Conservation (phyloP, 768 basidiomycete genomes). For the Cystoderma amianthinum region DNA sequence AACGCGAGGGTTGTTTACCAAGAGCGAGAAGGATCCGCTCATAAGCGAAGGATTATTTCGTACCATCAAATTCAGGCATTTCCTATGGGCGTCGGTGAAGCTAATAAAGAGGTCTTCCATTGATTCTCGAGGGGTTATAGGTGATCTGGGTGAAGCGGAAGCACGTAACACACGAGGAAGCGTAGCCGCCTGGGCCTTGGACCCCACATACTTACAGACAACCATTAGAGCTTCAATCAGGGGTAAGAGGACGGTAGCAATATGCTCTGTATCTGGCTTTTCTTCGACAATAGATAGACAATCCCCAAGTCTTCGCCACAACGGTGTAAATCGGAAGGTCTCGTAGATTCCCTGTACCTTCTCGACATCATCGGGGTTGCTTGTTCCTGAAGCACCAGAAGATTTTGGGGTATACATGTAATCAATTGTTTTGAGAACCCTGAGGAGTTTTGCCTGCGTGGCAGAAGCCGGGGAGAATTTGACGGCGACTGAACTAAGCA, state of each 20-base stretch:
- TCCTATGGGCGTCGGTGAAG: slow-evolving; percentile 91
- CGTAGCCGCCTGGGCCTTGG: slow-evolving; percentile 41
- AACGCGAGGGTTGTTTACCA: slow-evolving; percentile 93
- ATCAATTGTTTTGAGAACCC: slow-evolving; percentile 95
- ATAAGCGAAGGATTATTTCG: slow-evolving; percentile 97
- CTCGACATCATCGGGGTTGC: slow-evolving; percentile 54
- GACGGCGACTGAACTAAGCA: slow-evolving; percentile 66
- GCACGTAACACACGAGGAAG: slow-evolving; percentile 49
- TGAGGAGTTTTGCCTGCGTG: slow-evolving; percentile 90
- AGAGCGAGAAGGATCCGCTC: slow-evolving; percentile 95
- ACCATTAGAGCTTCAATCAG: slow-evolving; percentile 98
- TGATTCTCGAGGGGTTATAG: slow-evolving; percentile 62
- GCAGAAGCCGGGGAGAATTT: slow-evolving; percentile 94
- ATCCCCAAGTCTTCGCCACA: slow-evolving; percentile 89
- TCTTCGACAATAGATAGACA: slow-evolving; percentile 82
- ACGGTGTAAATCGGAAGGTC: slow-evolving; percentile 80
- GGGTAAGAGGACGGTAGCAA: slow-evolving; percentile 88
- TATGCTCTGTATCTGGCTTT: slow-evolving; percentile 73
- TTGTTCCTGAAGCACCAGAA: slow-evolving; percentile 25
- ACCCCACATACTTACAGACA: slow-evolving; percentile 90
- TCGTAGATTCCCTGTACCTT: slow-evolving; percentile 87
- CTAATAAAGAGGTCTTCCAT: slow-evolving; percentile 89
- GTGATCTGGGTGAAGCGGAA: slow-evolving; percentile 63
- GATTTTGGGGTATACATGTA: slow-evolving; percentile 81
- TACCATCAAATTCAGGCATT: slow-evolving; percentile 94